Base-by-base conservation (phyloP, 371 early-diverging fungal genomes). In the Dichotomocladium elegans region DNA sequence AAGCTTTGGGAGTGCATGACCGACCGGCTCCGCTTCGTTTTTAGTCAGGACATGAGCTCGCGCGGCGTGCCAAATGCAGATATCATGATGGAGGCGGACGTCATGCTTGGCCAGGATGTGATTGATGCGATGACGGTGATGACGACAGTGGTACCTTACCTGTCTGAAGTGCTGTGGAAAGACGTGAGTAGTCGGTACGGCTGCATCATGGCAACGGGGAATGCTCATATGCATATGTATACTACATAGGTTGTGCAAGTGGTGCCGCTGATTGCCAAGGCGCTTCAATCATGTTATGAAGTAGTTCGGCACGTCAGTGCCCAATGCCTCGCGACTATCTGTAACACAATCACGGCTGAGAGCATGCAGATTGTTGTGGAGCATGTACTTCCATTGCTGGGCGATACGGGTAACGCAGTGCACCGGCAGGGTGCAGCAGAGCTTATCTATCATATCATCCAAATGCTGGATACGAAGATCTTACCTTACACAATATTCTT, bases 401-500 rank as follows among this genome's bases (percentile, higher is more conserved):
- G 90, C 12, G 93, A 95, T 49, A 68, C 88, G 0, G 65, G 74
- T 26, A 83, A 80, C 29, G 71, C 81, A 19, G 66, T 74, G 22
- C 73, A 90, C 43, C 86, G 99, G 4, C 96, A 94, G 68, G 96
- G 97, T 27, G 89, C 91, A 3, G 87, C 86, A 1, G 99, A 97
- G 71, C 69, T 79, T 43, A 69, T 79, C 11, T 79, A 83, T 58
- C 79, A 84, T 44, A 63, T 89, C 4, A 83, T 90, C 4, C 86
- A 87, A 53, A 66, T 77, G 4, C 71, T 91, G 50, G 89, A 85
- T 44, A 74, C 80, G 24, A 81, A 80, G 59, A 85, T 96, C 29
- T 71, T 97, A 28, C 96, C 98, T 1, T 98, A 96, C 60, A 89
- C 96, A 19, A 88, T 95, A 12, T 96, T 98, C 62, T 70, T 98